Conservation (phyloP, 108 stramenopile species). For the Conticribra guillardii region DNA sequence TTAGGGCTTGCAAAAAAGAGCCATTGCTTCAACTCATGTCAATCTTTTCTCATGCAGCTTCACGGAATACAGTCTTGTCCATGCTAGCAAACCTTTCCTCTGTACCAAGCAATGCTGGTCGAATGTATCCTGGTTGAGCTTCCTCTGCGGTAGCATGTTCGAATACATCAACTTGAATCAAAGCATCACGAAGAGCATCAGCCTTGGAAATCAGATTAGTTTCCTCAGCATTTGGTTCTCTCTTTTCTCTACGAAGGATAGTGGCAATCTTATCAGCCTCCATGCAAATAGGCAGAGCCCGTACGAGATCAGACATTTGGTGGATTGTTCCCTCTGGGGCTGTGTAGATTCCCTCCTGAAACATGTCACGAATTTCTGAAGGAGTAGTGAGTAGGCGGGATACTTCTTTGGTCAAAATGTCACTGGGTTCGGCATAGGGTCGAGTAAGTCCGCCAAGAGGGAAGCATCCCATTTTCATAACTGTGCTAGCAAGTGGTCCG, state of each 20-base stretch:
- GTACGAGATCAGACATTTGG: slow-evolving; percentile 86
- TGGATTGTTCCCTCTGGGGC: slow-evolving; percentile 85
- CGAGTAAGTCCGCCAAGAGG: slow-evolving; percentile 88
- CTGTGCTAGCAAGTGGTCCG: slow-evolving; percentile 78
- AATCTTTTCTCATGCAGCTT: slow-evolving; percentile 33
- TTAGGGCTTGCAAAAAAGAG: no score
- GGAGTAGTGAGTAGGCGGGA: slow-evolving; percentile 90
- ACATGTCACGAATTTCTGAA: slow-evolving; percentile 83
- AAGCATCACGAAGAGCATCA: slow-evolving; percentile 92
- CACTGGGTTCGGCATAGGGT: slow-evolving; percentile 86
- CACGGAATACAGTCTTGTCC: slow-evolving; percentile 79
- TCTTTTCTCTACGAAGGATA: slow-evolving; percentile 87
- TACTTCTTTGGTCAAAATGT: slow-evolving; percentile 92
- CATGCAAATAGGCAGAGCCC: slow-evolving; percentile 89
- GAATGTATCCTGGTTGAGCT: slow-evolving; percentile 72
- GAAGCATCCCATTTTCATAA: slow-evolving; percentile 93
- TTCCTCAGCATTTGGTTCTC: slow-evolving; percentile 91
- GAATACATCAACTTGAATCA: slow-evolving; percentile 96
- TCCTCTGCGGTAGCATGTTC: slow-evolving; percentile 79
- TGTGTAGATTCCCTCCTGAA: slow-evolving; percentile 81
- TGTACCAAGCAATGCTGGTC: slow-evolving; percentile 86
- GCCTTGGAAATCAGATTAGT: slow-evolving; percentile 91
- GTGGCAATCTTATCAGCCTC: slow-evolving; percentile 94
- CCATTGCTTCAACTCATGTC: no score
- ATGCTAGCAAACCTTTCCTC: slow-evolving; percentile 77